These are phyloP conservation scores for Jasminum sambac DNA, from an alignment of 257 asterid species.

Conservation along the genomic window DNA sequence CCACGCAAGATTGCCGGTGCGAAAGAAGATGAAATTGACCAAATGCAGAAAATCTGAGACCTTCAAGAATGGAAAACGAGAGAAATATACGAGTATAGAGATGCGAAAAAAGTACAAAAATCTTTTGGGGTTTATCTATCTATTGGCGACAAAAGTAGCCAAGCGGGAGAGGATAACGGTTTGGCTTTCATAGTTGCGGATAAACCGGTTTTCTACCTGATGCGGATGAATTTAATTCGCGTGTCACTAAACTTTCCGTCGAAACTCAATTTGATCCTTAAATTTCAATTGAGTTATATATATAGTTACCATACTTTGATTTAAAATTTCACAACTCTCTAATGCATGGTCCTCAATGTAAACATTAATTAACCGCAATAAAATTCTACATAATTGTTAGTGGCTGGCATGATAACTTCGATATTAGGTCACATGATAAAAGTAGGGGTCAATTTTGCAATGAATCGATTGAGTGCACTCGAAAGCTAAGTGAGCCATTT, in stretches of 20 bases:
- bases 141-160: constrained; percentile 34
- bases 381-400: background rate
- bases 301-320: constrained; percentile 1
- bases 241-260: background rate
- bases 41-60: constrained; percentile 29
- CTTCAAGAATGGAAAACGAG: constrained; percentile 15
- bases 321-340: background rate
- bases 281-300: background rate
- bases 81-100: constrained; percentile 9
- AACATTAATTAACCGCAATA: background rate
- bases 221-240: background rate
- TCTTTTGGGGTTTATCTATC: constrained; percentile 33
- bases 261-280: background rate
- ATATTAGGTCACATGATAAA: too few relatives aligned
- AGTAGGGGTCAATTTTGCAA: too few relatives aligned
- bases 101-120: constrained; percentile 16
- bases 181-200: constrained; percentile 35
- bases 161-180: constrained; percentile 56
- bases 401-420: background rate
- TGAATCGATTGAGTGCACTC: too few relatives aligned
- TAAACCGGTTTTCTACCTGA: constrained; percentile 24
- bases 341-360: too few relatives aligned
- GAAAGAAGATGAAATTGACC: constrained; percentile 11
- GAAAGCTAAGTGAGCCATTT: too few relatives aligned
- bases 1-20: constrained; percentile 4